Percentiles rank a stretch among this genome's conserved stretches.
Conservation (phyloP, 2,329 filamentous ascomycete species). For the Pseudopithomyces chartarum region DNA sequence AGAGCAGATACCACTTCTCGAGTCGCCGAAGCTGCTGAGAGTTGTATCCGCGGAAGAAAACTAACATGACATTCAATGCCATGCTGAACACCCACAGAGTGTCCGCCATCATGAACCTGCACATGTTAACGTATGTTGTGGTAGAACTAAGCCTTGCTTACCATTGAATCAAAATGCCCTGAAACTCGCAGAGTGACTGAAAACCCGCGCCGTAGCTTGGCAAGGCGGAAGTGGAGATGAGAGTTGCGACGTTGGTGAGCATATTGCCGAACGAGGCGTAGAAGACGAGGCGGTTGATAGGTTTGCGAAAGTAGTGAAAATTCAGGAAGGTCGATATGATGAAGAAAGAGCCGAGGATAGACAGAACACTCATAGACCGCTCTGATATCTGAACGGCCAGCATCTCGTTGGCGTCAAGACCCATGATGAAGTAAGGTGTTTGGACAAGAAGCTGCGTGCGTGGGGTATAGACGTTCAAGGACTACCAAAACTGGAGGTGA, state of each 20-base stretch:
- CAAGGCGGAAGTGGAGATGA: constrained; percentile 71
- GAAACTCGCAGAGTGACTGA: constrained; percentile 71
- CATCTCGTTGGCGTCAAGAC: constrained; percentile 18
- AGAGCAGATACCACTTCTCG: constrained; percentile 71
- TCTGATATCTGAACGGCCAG: constrained; percentile 65
- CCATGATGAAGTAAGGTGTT: neutral
- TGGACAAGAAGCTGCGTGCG: neutral
- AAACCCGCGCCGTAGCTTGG: constrained; percentile 31
- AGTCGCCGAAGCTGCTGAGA: constrained; percentile 66
- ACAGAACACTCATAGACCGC: constrained; percentile 71
- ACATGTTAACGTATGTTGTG: constrained; percentile 21
- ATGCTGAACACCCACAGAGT: constrained; percentile 77
- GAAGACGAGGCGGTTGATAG: constrained; percentile 85
- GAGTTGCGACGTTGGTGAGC: constrained; percentile 74
- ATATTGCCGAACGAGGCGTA: constrained; percentile 84
- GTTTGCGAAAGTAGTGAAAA: constrained; percentile 77
- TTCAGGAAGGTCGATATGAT: constrained; percentile 72
- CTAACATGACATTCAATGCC: constrained; percentile 82
- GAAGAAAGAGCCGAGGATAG: constrained; percentile 71
- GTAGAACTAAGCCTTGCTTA: constrained; percentile 48
- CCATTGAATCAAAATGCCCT: constrained; percentile 84
- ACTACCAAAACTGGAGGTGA: too few relatives aligned
- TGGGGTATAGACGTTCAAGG: neutral
- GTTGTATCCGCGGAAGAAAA: constrained; percentile 77
- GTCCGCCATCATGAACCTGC: constrained; percentile 78